Percentiles rank a stretch among this genome's conserved stretches.
These are phyloP conservation scores for Phytophthora cryptogea DNA, from an alignment of 352 stramenopile species.

Conservation along the genomic window DNA sequence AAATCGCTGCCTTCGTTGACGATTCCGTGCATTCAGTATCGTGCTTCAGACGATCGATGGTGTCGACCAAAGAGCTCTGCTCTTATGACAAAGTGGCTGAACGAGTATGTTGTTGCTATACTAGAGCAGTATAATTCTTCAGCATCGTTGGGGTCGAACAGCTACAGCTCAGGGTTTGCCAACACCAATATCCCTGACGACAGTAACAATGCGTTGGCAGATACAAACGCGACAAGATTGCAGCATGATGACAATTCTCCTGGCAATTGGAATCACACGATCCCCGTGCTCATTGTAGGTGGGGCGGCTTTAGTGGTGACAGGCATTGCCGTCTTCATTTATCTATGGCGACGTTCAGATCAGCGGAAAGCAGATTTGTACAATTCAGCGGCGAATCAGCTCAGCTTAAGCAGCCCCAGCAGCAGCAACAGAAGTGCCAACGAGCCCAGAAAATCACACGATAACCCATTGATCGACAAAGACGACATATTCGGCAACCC, in stretches of 20 bases:
- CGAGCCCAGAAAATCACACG: not conserved
- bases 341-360: conserved; percentile 18
- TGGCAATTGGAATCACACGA: conserved; percentile 29
- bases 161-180: not conserved
- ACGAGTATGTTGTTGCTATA: conserved; percentile 18
- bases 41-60: conserved; percentile 31
- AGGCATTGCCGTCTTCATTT: conserved; percentile 24
- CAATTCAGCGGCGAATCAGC: conserved; percentile 6
- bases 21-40: conserved; percentile 39
- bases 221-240: conserved; percentile 12
- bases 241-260: conserved; percentile 10
- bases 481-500: conserved; percentile 21
- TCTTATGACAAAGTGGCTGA: conserved; percentile 33
- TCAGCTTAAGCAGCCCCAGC: conserved; percentile 4
- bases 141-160: not conserved
- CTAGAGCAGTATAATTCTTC: not conserved
- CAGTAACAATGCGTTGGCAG: conserved; percentile 16
- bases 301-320: conserved; percentile 20
- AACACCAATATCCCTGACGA: conserved; percentile 3
- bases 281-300: conserved; percentile 39
- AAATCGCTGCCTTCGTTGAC: conserved; percentile 3
- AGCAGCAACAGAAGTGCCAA: not conserved
- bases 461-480: conserved; percentile 10
- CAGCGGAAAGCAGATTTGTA: conserved; percentile 4
- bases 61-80: conserved; percentile 31